These are phyloP conservation scores for Metarhizium rileyi DNA, from an alignment of 2,329 filamentous ascomycete species.

Conservation along the genomic window DNA sequence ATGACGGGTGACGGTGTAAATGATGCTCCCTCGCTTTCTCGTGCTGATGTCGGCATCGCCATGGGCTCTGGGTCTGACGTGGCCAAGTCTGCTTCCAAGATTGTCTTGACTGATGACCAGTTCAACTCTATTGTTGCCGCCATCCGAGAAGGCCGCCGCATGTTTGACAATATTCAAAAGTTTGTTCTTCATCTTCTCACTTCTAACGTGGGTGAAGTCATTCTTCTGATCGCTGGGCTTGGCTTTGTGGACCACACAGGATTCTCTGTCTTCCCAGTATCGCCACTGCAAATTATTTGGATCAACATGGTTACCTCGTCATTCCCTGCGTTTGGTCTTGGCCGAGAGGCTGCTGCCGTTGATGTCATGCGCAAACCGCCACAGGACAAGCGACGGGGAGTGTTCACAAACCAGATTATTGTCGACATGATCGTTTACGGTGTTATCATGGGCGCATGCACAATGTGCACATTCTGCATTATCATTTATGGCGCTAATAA, in stretches of 20 bases:
- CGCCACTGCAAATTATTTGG: slow-evolving; percentile 83
- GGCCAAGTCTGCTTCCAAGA: slow-evolving; percentile 71
- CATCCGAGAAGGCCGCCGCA: slow-evolving; percentile 72
- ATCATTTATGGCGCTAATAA: slow-evolving; percentile 46
- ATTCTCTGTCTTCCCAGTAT: slow-evolving; percentile 76
- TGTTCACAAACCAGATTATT: slow-evolving; percentile 71
- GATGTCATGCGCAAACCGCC: slow-evolving; percentile 77
- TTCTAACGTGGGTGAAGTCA: slow-evolving; percentile 77
- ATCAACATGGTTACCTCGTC: slow-evolving; percentile 90
- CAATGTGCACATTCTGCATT: slow-evolving; percentile 56
- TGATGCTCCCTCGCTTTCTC: slow-evolving; percentile 71
- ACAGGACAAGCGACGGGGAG: slow-evolving; percentile 55
- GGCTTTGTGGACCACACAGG: slow-evolving; percentile 64
- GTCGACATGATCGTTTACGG: slow-evolving; percentile 75
- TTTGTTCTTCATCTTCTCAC: slow-evolving; percentile 73
- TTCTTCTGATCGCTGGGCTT: slow-evolving; percentile 70
- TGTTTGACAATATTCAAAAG: slow-evolving; percentile 86
- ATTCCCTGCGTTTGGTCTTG: slow-evolving; percentile 79
- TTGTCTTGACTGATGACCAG: slow-evolving; percentile 81
- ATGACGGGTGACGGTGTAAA: slow-evolving; percentile 90
- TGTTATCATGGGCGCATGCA: slow-evolving; percentile 63
- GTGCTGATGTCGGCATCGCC: slow-evolving; percentile 77
- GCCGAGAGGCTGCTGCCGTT: slow-evolving; percentile 63
- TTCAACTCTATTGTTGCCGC: slow-evolving; percentile 79
- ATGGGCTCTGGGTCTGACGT: slow-evolving; percentile 88